Evolutionary conservation across 352 stramenopile genomes (phyloP), one percentile per base, ranked within the genome.

Genomic region (Phytophthora pini): DNA sequence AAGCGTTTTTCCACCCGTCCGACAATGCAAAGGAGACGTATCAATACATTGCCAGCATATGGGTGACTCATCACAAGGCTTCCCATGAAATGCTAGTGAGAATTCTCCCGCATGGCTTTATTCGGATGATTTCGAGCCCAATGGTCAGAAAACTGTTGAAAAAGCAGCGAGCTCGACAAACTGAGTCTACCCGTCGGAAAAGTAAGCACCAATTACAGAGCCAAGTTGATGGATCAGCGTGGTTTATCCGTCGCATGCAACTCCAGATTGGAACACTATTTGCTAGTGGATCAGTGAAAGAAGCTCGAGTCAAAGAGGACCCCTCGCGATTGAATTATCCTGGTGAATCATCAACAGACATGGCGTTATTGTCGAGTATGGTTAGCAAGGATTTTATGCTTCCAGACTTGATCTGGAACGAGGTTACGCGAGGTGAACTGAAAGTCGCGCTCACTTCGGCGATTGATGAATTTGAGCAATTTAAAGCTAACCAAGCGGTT

Each of bases 371-470:
- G n/a, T 79, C 76, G 17, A 73, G 79, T 54, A 72, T 95, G 56
- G 47, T 95, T 1, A 62, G 82, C 12, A 88, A 87, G 22, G 82
- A 92, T 56, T 94, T 92, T 31, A 62, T 88, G 39, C 76, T 94
- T 2, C 87, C 86, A 5, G 87, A 95, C 43, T 68, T 94, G 32
- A 89, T 95, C 34, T 95, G 87, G 87, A 89, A 92, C 38, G 70
- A 82, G 12, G 40, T 69, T 22, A 87, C 78, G 3, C 73, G 85
- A 43, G 49, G 67, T 29, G 84, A 94, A 57, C 61, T 95, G 9
- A 81, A 82, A 58, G 15, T 51, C 20, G 69, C 79, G 20, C 71
- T 92, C 4, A 70, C 80, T 38, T 66, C 65, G 20, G 67, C 74
- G 17, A 80, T 90, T 15, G 55, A 84, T 15, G 67, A 72, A 9